Conservation (phyloP, 192 early-diverging fungal species). For the Coemansia asiatica region DNA sequence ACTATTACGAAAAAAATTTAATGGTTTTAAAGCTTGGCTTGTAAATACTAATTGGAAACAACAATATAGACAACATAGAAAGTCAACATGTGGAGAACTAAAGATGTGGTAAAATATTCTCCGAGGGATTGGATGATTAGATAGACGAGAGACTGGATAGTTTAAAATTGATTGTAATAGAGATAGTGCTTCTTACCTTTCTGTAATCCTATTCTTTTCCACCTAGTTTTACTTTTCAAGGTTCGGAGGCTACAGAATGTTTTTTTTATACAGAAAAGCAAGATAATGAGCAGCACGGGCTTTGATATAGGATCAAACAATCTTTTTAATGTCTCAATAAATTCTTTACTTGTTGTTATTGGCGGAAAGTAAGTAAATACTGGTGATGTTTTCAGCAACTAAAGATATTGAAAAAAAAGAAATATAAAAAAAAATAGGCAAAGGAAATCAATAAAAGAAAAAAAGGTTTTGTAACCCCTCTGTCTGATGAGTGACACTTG, state of each 20-base stretch:
- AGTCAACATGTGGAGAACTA: too few relatives aligned
- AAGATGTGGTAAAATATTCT: too few relatives aligned
- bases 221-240: background rate
- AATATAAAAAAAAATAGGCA: background rate
- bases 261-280: background rate
- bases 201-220: background rate
- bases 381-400: too few relatives aligned
- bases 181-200: background rate
- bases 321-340: too few relatives aligned
- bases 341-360: background rate
- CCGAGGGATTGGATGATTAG: too few relatives aligned
- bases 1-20: too few relatives aligned
- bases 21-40: too few relatives aligned
- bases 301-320: background rate
- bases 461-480: background rate
- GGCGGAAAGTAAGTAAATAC: background rate
- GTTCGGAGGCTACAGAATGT: background rate
- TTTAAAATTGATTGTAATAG: background rate
- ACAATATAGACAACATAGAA: too few relatives aligned
- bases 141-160: too few relatives aligned
- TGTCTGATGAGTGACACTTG: background rate
- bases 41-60: too few relatives aligned
- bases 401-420: background rate
- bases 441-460: background rate
- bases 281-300: background rate